Percentiles rank a stretch among this genome's conserved stretches.
These are phyloP conservation scores for Fennellomyces sp. DNA, from an alignment of 371 early-diverging fungal genomes.

Conservation along the genomic window DNA sequence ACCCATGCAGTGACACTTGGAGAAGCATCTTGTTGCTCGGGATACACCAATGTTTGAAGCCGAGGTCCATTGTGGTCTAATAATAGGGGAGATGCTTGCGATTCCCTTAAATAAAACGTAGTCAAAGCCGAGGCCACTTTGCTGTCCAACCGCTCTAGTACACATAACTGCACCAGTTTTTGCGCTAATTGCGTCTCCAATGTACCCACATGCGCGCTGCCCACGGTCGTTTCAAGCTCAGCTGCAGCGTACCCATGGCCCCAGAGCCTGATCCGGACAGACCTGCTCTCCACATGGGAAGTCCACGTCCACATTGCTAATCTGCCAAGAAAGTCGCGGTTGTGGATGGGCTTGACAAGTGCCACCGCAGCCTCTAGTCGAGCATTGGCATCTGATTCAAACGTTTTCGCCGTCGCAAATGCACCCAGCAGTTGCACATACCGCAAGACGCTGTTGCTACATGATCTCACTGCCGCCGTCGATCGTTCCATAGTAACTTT, in stretches of 20 bases:
- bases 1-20: constrained; percentile 36
- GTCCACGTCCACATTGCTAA: constrained; percentile 36
- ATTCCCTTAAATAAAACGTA: constrained; percentile 28
- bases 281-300: constrained; percentile 10
- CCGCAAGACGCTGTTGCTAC: constrained; percentile 14
- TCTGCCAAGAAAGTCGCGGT: constrained; percentile 25
- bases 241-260: constrained; percentile 19
- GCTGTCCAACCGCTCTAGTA: constrained; percentile 18
- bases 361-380: constrained; percentile 8
- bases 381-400: constrained; percentile 6
- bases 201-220: constrained; percentile 24
- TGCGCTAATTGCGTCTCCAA: constrained; percentile 41
- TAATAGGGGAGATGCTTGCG: constrained; percentile 18
- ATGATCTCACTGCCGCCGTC: not conserved
- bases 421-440: constrained; percentile 12
- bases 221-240: constrained; percentile 17
- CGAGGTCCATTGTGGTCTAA: constrained; percentile 35
- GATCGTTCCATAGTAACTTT: not conserved
- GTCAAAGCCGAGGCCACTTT: constrained; percentile 12
- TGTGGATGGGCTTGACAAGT: constrained; percentile 12
- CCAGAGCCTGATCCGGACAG: constrained; percentile 13
- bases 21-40: not conserved
- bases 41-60: constrained; percentile 31
- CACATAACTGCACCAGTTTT: constrained; percentile 33
- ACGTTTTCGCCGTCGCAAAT: constrained; percentile 5